Base-by-base conservation (phyloP, 768 basidiomycete genomes). In the Baorangia bicolor region DNA sequence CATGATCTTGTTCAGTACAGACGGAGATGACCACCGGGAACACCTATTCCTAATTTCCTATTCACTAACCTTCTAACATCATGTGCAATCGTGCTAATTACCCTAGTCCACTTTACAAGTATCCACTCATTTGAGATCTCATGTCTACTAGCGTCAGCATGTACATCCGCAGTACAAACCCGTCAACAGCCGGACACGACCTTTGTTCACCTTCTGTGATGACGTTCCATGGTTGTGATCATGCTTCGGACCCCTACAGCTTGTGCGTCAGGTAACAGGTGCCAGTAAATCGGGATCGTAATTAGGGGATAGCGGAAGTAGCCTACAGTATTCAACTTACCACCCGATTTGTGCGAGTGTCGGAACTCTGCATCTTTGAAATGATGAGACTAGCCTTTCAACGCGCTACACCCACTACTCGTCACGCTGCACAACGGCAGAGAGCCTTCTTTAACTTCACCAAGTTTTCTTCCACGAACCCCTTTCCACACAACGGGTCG, bases 361-460 rank as follows among this genome's bases (percentile, higher is more conserved):
- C 5, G 8, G 18, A 28, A 42, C 11, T 20, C 27, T 40, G n/a
- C 49, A 5, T 31, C 33, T 13, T 45, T 31, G 37, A 53, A 43
- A 73, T 71, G 71, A 20, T 61, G 42, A 53, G 52, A 53, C n/a
- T n/a, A n/a, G 44, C 53, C 23, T 13, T 60, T 49, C 61, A 30
- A 37, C 60, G 51, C 27, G 46, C 39, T 25, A 33, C 60, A 14
- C 49, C 42, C 23, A 47, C 45, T 20, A 27, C 57, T 10, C 10
- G 25, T 49, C 55, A 42, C 23, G 37, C 28, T 18, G 18, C 27
- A 35, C 61, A 34, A 30, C 45, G 28, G 40, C 53, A 60, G 35
- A 68, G 80, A 62, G 59, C 70, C 13, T 65, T 81, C 55, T 84
- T 86, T 58, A 80, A 77, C 14, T 69, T 88, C 16, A 78, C 83